Percentiles rank a stretch among this genome's conserved stretches.
Conservation (phyloP, 768 basidiomycete genomes). For the Kwoniella newhampshirensis region DNA sequence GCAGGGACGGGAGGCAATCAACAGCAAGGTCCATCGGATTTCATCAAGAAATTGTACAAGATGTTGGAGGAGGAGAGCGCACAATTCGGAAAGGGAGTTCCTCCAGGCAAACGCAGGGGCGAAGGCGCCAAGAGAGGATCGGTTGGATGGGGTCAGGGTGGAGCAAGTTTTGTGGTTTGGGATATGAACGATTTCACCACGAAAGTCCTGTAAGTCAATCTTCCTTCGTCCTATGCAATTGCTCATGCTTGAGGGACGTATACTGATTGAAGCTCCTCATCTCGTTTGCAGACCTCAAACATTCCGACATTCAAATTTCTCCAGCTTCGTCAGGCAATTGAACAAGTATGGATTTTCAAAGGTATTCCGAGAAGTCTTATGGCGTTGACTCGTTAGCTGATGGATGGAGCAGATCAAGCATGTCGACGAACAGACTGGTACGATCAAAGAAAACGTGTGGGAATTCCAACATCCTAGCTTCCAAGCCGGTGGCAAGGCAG, state of each 20-base stretch:
- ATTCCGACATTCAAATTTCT: constrained; percentile 65
- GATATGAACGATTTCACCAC: constrained; percentile 52
- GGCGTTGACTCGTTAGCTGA: neutral
- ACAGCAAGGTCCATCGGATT: constrained; percentile 40
- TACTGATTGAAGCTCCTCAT: constrained; percentile 7
- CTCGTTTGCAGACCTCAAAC: constrained; percentile 39
- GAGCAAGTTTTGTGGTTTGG: constrained; percentile 48
- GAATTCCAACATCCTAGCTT: constrained; percentile 50
- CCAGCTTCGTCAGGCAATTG: constrained; percentile 87
- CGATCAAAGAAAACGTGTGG: constrained; percentile 48
- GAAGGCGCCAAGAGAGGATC: constrained; percentile 34
- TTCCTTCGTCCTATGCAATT: neutral
- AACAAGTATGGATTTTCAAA: constrained; percentile 98
- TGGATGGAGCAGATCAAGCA: constrained; percentile 39
- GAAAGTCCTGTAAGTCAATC: constrained; percentile 42
- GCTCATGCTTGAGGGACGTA: neutral
- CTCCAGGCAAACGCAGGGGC: constrained; percentile 24
- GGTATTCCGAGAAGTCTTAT: constrained; percentile 11
- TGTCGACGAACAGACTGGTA: constrained; percentile 42
- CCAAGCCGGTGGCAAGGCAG: constrained; percentile 38
- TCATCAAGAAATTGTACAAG: constrained; percentile 51
- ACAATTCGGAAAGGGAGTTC: constrained; percentile 31
- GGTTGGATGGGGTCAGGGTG: constrained; percentile 46
- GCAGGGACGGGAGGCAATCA: constrained; percentile 13
- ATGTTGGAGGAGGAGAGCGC: constrained; percentile 46